Evolutionary conservation across 2,329 filamentous ascomycete species (phyloP).

Genomic region (Trichoderma sp.): DNA sequence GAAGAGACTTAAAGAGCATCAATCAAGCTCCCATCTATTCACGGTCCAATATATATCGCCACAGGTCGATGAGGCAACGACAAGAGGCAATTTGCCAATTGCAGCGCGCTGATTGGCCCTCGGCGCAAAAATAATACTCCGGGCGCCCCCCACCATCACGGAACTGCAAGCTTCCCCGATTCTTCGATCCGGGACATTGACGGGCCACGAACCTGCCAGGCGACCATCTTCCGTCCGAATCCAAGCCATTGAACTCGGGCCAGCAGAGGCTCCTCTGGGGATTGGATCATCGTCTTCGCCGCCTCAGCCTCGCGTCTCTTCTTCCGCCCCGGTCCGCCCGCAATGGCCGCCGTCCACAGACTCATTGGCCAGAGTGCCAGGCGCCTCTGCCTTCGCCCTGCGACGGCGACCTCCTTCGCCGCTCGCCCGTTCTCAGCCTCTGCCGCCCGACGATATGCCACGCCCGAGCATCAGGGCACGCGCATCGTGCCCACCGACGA

Average conservation of each 20-base stretch:
- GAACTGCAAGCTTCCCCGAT: slow-evolving; percentile 39
- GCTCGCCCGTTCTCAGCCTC: slow-evolving; percentile 68
- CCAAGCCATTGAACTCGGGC: slow-evolving; percentile 43
- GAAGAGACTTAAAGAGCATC: no score
- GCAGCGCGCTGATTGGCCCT: slow-evolving; percentile 37
- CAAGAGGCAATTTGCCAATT: slow-evolving; percentile 33
- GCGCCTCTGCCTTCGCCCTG: slow-evolving; percentile 61
- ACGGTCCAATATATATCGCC: no score
- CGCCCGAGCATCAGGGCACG: slow-evolving; percentile 55
- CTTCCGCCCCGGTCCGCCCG: slow-evolving; percentile 39
- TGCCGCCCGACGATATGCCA: slow-evolving; percentile 63
- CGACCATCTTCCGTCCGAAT: slow-evolving; percentile 34
- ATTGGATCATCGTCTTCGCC: slow-evolving; percentile 33
- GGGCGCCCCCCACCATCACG: slow-evolving; percentile 35
- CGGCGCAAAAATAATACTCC: slow-evolving; percentile 41
- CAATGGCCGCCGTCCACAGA: slow-evolving; percentile 72
- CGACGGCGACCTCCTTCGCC: slow-evolving; percentile 40
- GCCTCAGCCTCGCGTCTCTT: slow-evolving; percentile 30
- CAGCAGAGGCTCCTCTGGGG: slow-evolving; percentile 41
- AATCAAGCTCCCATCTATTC: no score
- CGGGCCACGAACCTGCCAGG: slow-evolving; percentile 38
- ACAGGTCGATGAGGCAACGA: not conserved
- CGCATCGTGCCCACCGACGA: slow-evolving; percentile 67
- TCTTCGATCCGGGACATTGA: slow-evolving; percentile 38
- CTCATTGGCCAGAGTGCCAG: slow-evolving; percentile 71